These are phyloP conservation scores for Macroventuria anomochaeta DNA, from an alignment of 2,329 filamentous ascomycete genomes.

Conservation along the genomic window DNA sequence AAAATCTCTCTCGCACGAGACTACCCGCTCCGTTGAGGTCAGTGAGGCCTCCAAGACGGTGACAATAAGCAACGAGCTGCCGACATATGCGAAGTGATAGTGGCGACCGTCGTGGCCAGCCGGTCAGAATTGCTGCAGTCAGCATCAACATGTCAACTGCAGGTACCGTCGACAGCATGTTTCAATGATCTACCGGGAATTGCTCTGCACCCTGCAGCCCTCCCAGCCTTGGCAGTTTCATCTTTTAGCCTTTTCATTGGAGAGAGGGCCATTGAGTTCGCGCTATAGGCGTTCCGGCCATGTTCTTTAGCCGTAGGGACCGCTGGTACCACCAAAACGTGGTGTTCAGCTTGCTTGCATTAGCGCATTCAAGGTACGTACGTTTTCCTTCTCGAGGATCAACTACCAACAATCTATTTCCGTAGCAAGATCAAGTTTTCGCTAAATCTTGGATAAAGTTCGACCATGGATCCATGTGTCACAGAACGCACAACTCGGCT, in stretches of 20 bases:
- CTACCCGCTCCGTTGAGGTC: too few species aligned
- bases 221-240: slow-evolving; percentile 1
- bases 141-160: background rate
- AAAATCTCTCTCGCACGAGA: background rate
- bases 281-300: background rate
- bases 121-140: background rate
- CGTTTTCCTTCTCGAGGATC: background rate
- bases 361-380: background rate
- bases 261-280: background rate
- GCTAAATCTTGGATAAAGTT: background rate
- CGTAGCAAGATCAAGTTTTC: background rate
- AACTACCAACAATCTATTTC: background rate
- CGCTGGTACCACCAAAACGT: background rate
- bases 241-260: background rate
- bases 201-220: background rate
- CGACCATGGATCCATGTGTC: background rate
- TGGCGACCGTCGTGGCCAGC: background rate
- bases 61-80: background rate
- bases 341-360: background rate
- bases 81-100: background rate
- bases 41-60: background rate
- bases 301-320: slow-evolving; percentile 1
- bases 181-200: background rate
- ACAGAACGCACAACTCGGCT: background rate
- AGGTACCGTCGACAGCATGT: background rate